phyloP scores from a whole-genome alignment of 768 basidiomycete genomes.

The Boletus coccyginus region DNA sequence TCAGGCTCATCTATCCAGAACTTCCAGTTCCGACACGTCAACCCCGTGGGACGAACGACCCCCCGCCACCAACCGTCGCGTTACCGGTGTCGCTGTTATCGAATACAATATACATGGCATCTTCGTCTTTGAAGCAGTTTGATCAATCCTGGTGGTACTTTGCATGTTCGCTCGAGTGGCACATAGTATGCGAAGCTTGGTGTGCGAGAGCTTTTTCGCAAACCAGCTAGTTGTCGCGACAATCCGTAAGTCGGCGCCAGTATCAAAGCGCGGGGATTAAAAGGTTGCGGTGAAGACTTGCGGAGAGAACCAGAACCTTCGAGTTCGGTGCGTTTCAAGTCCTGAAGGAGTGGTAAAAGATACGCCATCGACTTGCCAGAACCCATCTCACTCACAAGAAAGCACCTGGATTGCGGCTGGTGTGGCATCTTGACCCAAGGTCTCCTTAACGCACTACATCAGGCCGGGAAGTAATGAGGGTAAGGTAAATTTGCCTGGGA shows the following conservation, averaged over 20 bases:
- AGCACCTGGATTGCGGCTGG: slow-evolving; percentile 83
- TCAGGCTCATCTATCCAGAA: slow-evolving; percentile 50
- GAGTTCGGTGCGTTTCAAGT: slow-evolving; percentile 66
- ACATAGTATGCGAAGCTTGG: slow-evolving; percentile 71
- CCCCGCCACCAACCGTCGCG: slow-evolving; percentile 24
- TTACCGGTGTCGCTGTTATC: slow-evolving; percentile 26
- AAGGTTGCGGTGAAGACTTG: slow-evolving; percentile 20
- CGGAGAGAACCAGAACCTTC: slow-evolving; percentile 2
- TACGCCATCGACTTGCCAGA: slow-evolving; percentile 93
- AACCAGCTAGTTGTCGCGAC: slow-evolving; percentile 68
- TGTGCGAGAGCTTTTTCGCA: slow-evolving; percentile 76
- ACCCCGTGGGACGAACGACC: slow-evolving; percentile 29
- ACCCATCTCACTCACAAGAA: slow-evolving; percentile 83
- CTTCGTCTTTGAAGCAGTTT: slow-evolving; percentile 52
- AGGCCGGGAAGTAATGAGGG: slow-evolving; percentile 71
- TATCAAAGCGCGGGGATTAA: slow-evolving; percentile 75
- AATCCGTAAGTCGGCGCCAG: slow-evolving; percentile 91
- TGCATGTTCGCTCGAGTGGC: slow-evolving; percentile 57
- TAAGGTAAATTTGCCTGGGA: slow-evolving; percentile 51
- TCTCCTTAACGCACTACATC: slow-evolving; percentile 50
- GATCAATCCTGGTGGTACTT: slow-evolving; percentile 22
- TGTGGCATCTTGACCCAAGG: slow-evolving; percentile 51
- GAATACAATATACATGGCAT: slow-evolving; percentile 10
- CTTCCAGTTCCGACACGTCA: slow-evolving; percentile 60
- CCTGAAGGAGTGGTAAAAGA: slow-evolving; percentile 78